These are phyloP conservation scores for Lecanicillium sp. DNA, from an alignment of 2,329 filamentous ascomycete species.

Conservation along the genomic window DNA sequence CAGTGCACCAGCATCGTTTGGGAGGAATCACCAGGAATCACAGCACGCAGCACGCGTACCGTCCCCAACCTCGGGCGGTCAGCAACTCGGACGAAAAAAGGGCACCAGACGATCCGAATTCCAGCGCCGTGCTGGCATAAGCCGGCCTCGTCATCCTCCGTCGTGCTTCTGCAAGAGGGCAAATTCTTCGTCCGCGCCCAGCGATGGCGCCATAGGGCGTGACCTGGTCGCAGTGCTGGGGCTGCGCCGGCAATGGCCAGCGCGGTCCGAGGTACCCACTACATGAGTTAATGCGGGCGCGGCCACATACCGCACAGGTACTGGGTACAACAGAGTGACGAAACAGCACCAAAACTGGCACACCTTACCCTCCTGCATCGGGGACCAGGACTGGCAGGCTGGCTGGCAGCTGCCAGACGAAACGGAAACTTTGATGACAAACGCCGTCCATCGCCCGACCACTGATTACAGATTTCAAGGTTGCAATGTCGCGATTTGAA, in stretches of 20 bases:
- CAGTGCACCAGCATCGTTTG: too few species aligned
- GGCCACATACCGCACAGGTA: too few species aligned
- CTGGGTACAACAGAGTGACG: too few species aligned
- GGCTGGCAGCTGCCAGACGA: neutral
- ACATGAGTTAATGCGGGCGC: too few species aligned
- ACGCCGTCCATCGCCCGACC: neutral
- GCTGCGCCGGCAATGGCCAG: neutral
- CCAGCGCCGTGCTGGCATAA: neutral
- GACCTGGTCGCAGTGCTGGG: neutral
- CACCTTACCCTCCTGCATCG: neutral
- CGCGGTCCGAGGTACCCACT: neutral
- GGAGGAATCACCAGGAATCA: too few species aligned
- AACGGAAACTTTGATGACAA: constrained; percentile 1
- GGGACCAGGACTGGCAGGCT: too few species aligned
- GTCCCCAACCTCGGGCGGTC: too few species aligned
- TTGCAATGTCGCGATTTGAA: constrained; percentile 5
- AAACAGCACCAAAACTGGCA: neutral
- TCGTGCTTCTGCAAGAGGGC: neutral
- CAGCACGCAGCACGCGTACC: too few species aligned
- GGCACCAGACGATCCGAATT: too few species aligned
- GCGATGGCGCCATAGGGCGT: constrained; percentile 11
- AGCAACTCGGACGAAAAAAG: too few species aligned
- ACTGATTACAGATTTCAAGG: constrained; percentile 11
- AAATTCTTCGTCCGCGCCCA: neutral
- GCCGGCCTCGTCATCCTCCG: too few species aligned